Conservation (phyloP, 2,329 filamentous ascomycete species). For the Cercospora beticola region DNA sequence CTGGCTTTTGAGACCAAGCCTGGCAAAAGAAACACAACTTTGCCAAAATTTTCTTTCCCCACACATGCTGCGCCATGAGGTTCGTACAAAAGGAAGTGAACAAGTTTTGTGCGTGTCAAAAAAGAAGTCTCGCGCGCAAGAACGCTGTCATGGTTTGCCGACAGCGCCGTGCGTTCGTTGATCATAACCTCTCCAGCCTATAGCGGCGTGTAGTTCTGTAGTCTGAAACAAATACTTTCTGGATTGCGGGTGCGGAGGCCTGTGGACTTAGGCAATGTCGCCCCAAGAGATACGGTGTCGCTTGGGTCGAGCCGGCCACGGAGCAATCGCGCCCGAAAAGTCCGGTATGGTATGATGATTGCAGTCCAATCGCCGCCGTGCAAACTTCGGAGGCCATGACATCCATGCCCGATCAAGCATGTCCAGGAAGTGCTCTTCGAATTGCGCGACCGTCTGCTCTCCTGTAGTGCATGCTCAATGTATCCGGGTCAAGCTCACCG, state of each 20-base stretch:
- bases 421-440: conserved; percentile 29
- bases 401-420: not conserved
- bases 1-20: conserved; percentile 7
- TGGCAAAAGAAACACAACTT: not conserved
- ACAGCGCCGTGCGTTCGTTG: conserved; percentile 26
- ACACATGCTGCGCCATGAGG: conserved; percentile 1
- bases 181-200: conserved; percentile 10
- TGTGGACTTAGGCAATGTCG: not conserved
- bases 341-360: not conserved
- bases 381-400: not conserved
- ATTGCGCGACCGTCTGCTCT: conserved; percentile 46
- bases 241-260: not conserved
- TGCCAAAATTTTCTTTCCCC: not conserved
- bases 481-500: conserved; percentile 34
- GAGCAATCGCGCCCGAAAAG: not conserved
- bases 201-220: not conserved
- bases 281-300: not conserved
- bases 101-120: not conserved
- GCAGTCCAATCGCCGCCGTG: not conserved
- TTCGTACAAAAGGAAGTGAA: not conserved
- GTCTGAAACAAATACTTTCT: not conserved
- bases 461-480: conserved; percentile 46
- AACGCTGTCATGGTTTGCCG: conserved; percentile 24
- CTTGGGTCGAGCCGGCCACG: not conserved
- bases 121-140: conserved; percentile 6